Percentiles rank a stretch among this genome's conserved stretches.
Evolutionary conservation across 805 yeast species (phyloP).

Genomic region (Priceomyces melissophilus): DNA sequence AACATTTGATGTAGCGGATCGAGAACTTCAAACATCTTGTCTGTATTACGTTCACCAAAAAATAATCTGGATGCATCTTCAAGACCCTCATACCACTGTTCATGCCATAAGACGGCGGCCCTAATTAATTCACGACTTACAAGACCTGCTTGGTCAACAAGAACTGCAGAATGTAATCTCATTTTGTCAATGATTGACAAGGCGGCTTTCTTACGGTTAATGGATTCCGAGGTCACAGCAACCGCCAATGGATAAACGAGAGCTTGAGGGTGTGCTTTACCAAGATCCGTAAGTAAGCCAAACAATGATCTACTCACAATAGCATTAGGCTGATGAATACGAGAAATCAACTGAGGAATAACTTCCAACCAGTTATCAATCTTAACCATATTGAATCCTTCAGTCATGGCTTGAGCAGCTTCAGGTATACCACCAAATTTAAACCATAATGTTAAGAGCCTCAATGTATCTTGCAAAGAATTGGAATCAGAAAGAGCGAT

Average conservation of each 20-base stretch:
- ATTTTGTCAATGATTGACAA: conserved; percentile 85
- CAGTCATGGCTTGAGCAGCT: conserved; percentile 84
- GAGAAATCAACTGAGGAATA: conserved; percentile 90
- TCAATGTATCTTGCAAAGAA: conserved; percentile 87
- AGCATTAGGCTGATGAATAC: conserved; percentile 93
- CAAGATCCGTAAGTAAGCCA: conserved; percentile 79
- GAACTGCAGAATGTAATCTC: conserved; percentile 77
- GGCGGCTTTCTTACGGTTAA: conserved; percentile 89
- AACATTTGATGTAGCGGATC: conserved; percentile 87
- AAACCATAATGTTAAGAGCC: conserved; percentile 92
- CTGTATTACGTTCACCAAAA: conserved; percentile 92
- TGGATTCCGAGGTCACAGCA: conserved; percentile 90
- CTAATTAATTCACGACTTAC: conserved; percentile 93
- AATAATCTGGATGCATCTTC: conserved; percentile 94
- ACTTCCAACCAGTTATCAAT: conserved; percentile 95
- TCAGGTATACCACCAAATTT: conserved; percentile 92
- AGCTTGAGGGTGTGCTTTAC: conserved; percentile 96
- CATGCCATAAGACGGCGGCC: conserved; percentile 96
- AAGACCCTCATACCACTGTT: conserved; percentile 95
- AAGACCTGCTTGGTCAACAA: conserved; percentile 89
- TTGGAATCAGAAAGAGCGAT: conserved; percentile 82
- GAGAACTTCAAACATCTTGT: conserved; percentile 86
- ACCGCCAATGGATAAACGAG: conserved; percentile 93
- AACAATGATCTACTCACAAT: conserved; percentile 76
- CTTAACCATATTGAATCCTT: conserved; percentile 85